phyloP scores from a whole-genome alignment of 441 rosid species.

The Geranium incanum region DNA sequence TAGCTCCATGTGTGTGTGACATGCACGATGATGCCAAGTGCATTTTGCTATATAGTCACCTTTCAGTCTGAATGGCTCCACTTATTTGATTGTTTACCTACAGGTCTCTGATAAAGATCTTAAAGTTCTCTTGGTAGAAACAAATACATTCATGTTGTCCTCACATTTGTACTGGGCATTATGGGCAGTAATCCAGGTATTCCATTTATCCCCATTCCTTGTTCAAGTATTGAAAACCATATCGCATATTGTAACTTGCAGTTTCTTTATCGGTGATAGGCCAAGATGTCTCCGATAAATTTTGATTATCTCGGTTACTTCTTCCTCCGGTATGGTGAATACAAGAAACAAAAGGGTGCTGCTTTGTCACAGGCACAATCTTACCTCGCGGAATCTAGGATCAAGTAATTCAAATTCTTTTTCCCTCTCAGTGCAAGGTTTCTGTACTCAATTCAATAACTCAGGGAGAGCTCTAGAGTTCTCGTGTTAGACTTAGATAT shows the following conservation, averaged over 20 bases:
- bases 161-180: conserved; percentile 85
- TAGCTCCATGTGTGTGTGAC: neutral
- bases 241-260: neutral
- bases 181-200: conserved; percentile 95
- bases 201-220: neutral
- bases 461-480: conserved; percentile 8
- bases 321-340: conserved; percentile 79
- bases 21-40: neutral
- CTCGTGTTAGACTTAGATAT: conserved; percentile 6
- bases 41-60: too few relatives aligned
- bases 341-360: conserved; percentile 56
- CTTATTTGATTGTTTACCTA: neutral
- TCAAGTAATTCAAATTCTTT: conserved; percentile 16
- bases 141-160: conserved; percentile 67
- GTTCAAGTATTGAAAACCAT: conserved; percentile 7
- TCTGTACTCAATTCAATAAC: conserved; percentile 3
- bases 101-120: conserved; percentile 61
- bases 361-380: conserved; percentile 52
- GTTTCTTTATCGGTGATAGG: conserved; percentile 36
- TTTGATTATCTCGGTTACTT: conserved; percentile 81
- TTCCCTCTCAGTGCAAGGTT: neutral
- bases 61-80: neutral
- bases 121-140: conserved; percentile 55
- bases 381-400: conserved; percentile 30
- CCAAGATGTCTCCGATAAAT: conserved; percentile 88